These are phyloP conservation scores for Cryphonectria naterciae DNA, from an alignment of 2,329 filamentous ascomycete genomes.

Conservation along the genomic window DNA sequence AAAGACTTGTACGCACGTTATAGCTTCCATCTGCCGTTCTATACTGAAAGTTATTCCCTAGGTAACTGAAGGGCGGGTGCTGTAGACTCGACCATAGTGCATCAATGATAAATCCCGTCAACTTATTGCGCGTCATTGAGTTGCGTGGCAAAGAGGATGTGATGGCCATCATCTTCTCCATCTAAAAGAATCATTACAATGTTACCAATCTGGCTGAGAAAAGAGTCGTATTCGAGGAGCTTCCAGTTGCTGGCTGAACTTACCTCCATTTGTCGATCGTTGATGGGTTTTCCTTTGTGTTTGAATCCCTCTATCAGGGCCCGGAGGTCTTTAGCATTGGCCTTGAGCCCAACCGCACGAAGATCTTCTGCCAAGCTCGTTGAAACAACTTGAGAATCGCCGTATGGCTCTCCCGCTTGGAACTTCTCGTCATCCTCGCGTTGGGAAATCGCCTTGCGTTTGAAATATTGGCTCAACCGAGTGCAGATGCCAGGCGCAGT, in stretches of 20 bases:
- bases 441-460: background rate
- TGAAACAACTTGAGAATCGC: conserved; percentile 33
- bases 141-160: conserved; percentile 43
- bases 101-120: conserved; percentile 45
- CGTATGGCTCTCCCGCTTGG: conserved; percentile 45
- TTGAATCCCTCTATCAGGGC: background rate
- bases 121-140: conserved; percentile 39
- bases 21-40: conserved; percentile 10
- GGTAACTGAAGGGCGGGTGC: background rate
- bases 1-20: conserved; percentile 39
- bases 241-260: background rate
- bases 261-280: conserved; percentile 30
- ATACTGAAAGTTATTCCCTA: background rate
- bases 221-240: background rate
- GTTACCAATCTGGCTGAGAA: background rate
- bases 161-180: conserved; percentile 41
- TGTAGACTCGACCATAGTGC: background rate
- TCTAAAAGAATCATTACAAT: background rate
- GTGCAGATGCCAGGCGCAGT: background rate
- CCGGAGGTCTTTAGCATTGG: background rate
- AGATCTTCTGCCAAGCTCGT: conserved; percentile 37
- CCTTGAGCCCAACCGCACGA: conserved; percentile 30
- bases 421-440: conserved; percentile 37
- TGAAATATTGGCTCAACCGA: background rate
- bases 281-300: background rate